Base-by-base conservation (phyloP, 2,329 filamentous ascomycete genomes). In the Didymella lethalis region DNA sequence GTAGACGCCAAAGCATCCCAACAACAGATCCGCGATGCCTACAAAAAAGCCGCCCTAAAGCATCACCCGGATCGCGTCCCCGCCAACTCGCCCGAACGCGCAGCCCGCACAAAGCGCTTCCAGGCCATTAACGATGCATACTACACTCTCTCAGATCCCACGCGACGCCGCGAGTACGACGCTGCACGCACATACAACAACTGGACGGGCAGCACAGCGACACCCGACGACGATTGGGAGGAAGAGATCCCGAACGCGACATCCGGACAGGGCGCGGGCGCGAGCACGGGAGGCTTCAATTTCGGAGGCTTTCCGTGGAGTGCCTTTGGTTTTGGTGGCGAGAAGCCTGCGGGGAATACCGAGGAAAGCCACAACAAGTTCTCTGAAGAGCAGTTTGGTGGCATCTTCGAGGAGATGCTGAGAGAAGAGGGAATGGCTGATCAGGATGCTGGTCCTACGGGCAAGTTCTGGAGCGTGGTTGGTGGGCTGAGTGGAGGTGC, bases 41-140 rank as follows among this genome's bases (percentile, higher is more conserved):
- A 98, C 83, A 99, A 99, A 77, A 90, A 90, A 74, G 91, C 91
- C 70, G 94, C 94, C 5, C 83, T 98, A 45, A 96, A 95, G 79
- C 93, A 91, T 64, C 94, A 98, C 77, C 94, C 94, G 1, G 95
- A 99, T 77, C 91, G 95, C 59, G 92, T 99, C 40, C 85, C 93
- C 28, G 81, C 86, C 65, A 88, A 93, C 78, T 94, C 92, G 5
- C 92, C 93, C 36, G 93, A 98, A 68, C 91, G 94, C 64, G 78
- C 87, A 23, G 78, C 86, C 12, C 90, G 93, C 71, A 99, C 95
- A 6, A 91, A 90, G 72, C 89, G 89, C 75, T 97, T 97, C 81
- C 93, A 97, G 77, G 86, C 91, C 65, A 91, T 97, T 71, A 96
- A 96, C 80, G 93, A 96, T 73, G 92, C 93, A 63, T 97, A 96